Conservation (phyloP, 208 protist genomes). For the Acanthamoeba sp. region DNA sequence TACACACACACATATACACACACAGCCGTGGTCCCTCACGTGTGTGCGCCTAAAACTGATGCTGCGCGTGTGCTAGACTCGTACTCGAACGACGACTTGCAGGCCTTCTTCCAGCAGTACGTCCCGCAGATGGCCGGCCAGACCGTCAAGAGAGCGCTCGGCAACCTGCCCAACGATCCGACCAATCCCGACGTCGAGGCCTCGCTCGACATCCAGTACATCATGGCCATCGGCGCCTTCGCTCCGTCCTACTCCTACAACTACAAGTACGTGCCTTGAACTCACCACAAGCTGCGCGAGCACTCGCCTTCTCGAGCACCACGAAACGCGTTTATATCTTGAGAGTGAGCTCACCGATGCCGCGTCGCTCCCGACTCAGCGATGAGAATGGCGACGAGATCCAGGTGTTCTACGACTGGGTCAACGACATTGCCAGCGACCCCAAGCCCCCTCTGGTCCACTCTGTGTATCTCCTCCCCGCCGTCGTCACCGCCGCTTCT, state of each 20-base stretch:
- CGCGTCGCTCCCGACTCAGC: not conserved
- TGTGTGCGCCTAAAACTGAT: too few species aligned
- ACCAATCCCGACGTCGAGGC: not conserved
- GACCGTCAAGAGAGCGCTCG: constrained; percentile 2
- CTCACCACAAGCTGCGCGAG: too few species aligned
- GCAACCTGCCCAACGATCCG: constrained; percentile 66
- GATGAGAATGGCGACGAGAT: constrained; percentile 68
- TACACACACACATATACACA: too few species aligned
- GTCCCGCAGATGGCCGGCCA: too few species aligned
- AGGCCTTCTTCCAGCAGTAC: constrained; percentile 65
- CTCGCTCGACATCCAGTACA: constrained; percentile 57
- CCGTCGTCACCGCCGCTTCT: not conserved
- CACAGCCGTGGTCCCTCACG: not conserved
- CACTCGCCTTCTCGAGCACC: not conserved
- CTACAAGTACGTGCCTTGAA: constrained; percentile 64
- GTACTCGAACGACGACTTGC: constrained; percentile 49
- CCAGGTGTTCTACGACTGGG: constrained; percentile 70
- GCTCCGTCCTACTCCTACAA: constrained; percentile 70
- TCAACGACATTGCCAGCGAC: constrained; percentile 72
- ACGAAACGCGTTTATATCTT: too few species aligned
- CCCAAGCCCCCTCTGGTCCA: too few species aligned
- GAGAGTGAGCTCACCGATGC: too few species aligned
- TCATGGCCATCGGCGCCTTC: constrained; percentile 64
- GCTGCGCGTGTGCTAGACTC: constrained; percentile 27
- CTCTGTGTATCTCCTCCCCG: constrained; percentile 10